phyloP scores from a whole-genome alignment of 345 rosid genomes.

The Pistacia integerrima region DNA sequence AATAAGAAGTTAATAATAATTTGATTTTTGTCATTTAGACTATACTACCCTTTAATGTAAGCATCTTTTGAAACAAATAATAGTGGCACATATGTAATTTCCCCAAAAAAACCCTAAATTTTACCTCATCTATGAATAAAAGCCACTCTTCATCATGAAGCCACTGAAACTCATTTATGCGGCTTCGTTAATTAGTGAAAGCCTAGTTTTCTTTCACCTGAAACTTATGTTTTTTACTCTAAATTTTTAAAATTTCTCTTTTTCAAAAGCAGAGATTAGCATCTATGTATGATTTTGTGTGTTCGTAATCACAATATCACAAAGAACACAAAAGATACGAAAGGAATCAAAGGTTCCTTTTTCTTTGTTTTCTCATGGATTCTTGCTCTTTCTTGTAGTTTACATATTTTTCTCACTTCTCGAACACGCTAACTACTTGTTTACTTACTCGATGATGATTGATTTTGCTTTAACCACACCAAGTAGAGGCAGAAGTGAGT shows the following conservation, averaged over 20 bases:
- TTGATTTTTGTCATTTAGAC: no score
- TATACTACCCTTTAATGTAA: no score
- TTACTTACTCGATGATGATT: slow-evolving; percentile 50
- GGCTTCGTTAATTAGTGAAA: no score
- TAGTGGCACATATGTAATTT: no score
- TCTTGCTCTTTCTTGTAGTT: slow-evolving; percentile 53
- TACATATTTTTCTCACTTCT: slow-evolving; percentile 18
- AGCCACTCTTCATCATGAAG: no score
- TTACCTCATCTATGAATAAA: no score
- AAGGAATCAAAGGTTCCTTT: slow-evolving; percentile 26
- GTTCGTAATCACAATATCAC: slow-evolving; percentile 10
- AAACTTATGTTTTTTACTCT: no score
- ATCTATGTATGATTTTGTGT: slow-evolving; percentile 36
- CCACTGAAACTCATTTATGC: no score
- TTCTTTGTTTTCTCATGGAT: slow-evolving; percentile 16
- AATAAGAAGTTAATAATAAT: no score
- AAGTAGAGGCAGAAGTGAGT: slow-evolving; percentile 31
- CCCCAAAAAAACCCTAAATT: no score
- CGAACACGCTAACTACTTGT: background rate
- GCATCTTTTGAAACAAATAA: no score
- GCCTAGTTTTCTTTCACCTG: no score
- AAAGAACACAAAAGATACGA: slow-evolving; percentile 46
- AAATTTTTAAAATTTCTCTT: background rate
- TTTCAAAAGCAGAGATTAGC: background rate
- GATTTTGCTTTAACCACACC: slow-evolving; percentile 70